Percentiles rank a stretch among this genome's conserved stretches.
These are phyloP conservation scores for Fomitopsis pulvina DNA, from an alignment of 768 basidiomycete genomes.

Conservation along the genomic window DNA sequence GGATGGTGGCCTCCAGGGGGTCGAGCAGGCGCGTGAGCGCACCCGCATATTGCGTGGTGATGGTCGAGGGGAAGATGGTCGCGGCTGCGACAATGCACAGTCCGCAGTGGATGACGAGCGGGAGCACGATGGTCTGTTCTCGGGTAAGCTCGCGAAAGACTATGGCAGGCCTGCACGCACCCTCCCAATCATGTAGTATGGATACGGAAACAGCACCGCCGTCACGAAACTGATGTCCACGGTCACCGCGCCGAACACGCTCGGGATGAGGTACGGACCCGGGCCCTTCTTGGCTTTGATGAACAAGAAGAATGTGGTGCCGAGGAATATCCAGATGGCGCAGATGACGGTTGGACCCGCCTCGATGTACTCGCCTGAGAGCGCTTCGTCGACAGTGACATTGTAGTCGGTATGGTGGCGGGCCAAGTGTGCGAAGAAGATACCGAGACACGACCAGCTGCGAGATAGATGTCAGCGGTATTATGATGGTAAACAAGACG, in stretches of 20 bases:
- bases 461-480: neutral
- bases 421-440: slow-evolving; percentile 53
- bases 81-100: slow-evolving; percentile 46
- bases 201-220: slow-evolving; percentile 55
- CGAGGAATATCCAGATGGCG: slow-evolving; percentile 57
- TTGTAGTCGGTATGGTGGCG: slow-evolving; percentile 36
- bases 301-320: slow-evolving; percentile 50
- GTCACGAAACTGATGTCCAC: slow-evolving; percentile 55
- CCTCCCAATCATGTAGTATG: slow-evolving; percentile 55
- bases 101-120: slow-evolving; percentile 52
- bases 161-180: too few relatives aligned
- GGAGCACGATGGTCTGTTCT: slow-evolving; percentile 56
- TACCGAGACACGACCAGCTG: slow-evolving; percentile 64
- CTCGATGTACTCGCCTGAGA: slow-evolving; percentile 55
- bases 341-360: slow-evolving; percentile 50
- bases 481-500: neutral
- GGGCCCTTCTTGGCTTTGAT: slow-evolving; percentile 55
- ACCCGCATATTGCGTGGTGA: slow-evolving; percentile 52
- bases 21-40: slow-evolving; percentile 40
- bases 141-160: too few relatives aligned
- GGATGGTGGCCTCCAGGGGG: slow-evolving; percentile 40
- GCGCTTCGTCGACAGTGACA: slow-evolving; percentile 32
- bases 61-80: slow-evolving; percentile 55
- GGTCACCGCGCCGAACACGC: slow-evolving; percentile 53
- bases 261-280: slow-evolving; percentile 53